A percentile compares a stretch with the other conserved stretches of the same genome.
Evolutionary conservation across 257 asterid species (phyloP).

Genomic region (Jacaranda copaia): DNA sequence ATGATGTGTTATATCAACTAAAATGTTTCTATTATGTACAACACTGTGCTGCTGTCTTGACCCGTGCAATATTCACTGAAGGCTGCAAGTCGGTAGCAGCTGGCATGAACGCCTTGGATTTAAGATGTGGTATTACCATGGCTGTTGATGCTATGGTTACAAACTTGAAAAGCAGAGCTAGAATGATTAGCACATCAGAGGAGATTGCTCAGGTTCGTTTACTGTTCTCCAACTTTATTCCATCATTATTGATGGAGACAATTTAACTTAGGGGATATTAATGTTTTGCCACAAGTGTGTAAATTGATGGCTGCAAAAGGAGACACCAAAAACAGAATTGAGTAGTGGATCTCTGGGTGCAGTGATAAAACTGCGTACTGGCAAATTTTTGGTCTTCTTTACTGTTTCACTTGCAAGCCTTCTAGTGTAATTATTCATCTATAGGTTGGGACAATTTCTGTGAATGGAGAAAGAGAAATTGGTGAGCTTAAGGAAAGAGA

Average conservation of each 20-base stretch:
- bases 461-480: constrained; percentile 91
- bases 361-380: background rate
- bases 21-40: background rate
- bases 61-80: constrained; percentile 91
- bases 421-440: background rate
- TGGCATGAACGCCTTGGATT: constrained; percentile 98
- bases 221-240: background rate
- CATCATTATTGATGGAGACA: background rate
- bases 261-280: background rate
- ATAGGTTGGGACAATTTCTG: constrained; percentile 95
- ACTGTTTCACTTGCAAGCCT: background rate
- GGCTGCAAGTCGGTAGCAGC: constrained; percentile 99
- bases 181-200: constrained; percentile 98
- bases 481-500: constrained; percentile 98
- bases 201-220: constrained; percentile 94
- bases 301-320: background rate
- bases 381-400: background rate
- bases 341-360: background rate
- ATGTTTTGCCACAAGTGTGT: background rate
- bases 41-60: constrained; percentile 91
- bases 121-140: constrained; percentile 87
- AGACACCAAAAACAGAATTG: background rate
- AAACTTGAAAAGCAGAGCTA: constrained; percentile 93
- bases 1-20: background rate
- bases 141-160: constrained; percentile 93